Conservation (phyloP, 495 filamentous ascomycete genomes). For the Aspergillus sclerotioniger region DNA sequence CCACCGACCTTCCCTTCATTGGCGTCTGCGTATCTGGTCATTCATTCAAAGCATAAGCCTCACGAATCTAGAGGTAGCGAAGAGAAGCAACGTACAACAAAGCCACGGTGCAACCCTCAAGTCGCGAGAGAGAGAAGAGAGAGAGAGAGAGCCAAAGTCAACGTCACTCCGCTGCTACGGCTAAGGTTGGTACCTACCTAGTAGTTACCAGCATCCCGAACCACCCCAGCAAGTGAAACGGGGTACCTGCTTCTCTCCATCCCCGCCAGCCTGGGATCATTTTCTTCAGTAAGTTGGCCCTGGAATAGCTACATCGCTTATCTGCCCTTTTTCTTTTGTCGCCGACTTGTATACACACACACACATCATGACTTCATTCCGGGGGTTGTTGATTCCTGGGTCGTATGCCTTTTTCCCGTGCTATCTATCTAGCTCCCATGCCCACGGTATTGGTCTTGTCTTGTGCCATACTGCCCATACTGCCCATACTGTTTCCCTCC, state of each 20-base stretch:
- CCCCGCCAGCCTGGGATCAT: constrained; percentile 13
- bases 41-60: no score
- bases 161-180: not conserved
- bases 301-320: not conserved
- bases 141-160: not conserved
- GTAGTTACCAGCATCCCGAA: constrained; percentile 9
- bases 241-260: constrained; percentile 28
- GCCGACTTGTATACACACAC: not conserved
- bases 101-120: not conserved
- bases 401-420: not conserved
- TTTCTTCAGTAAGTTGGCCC: constrained; percentile 16
- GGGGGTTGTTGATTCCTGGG: not conserved
- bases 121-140: no score
- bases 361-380: not conserved
- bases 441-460: not conserved
- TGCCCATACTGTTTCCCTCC: not conserved
- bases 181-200: constrained; percentile 8
- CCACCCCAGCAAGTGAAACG: constrained; percentile 17
- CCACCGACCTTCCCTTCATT: not conserved
- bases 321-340: not conserved
- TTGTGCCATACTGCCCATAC: not conserved
- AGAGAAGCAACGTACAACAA: not conserved
- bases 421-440: not conserved
- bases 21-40: not conserved
- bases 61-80: not conserved